Evolutionary conservation across 306 rosid species (phyloP).

Genomic region (Luffa aegyptiaca): DNA sequence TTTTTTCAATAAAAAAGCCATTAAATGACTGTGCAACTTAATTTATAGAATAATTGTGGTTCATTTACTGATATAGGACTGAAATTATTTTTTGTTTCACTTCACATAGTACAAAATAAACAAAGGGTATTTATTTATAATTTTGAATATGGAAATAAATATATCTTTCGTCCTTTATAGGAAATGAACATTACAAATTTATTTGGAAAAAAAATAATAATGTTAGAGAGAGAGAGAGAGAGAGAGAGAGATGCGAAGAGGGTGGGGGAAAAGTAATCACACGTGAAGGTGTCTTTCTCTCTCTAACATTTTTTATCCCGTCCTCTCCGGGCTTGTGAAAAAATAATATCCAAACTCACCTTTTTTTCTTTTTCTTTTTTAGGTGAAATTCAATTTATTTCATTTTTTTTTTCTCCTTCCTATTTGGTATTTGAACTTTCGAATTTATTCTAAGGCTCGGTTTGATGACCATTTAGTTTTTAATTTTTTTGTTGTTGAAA

Average conservation of each 20-base stretch:
- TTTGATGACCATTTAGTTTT: no score
- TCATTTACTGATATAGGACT: not conserved
- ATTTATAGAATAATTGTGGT: not conserved
- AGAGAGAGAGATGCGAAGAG: slow-evolving; percentile 28
- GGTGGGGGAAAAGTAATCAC: slow-evolving; percentile 63
- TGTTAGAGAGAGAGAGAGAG: slow-evolving; percentile 8
- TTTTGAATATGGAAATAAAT: not conserved
- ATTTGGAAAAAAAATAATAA: not conserved
- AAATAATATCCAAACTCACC: slow-evolving; percentile 36
- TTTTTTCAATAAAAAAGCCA: not conserved
- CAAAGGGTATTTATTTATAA: slow-evolving; percentile 2
- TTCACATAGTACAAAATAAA: slow-evolving; percentile 1
- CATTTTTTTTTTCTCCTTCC: no score
- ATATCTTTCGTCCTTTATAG: not conserved
- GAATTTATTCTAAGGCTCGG: no score
- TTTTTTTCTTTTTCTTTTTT: slow-evolving; percentile 8
- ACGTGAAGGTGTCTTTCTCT: slow-evolving; percentile 46
- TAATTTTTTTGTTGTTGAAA: no score
- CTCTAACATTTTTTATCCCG: slow-evolving; percentile 56
- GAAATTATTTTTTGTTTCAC: not conserved
- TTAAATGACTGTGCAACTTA: not conserved
- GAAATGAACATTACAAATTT: not conserved
- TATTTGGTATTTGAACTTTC: no score
- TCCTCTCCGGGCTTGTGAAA: slow-evolving; percentile 25
- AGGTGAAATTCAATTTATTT: no score